Evolutionary conservation across 139 green algal genomes (phyloP), one percentile per base, ranked within the genome.

Genomic region (Coelastrella sp.): DNA sequence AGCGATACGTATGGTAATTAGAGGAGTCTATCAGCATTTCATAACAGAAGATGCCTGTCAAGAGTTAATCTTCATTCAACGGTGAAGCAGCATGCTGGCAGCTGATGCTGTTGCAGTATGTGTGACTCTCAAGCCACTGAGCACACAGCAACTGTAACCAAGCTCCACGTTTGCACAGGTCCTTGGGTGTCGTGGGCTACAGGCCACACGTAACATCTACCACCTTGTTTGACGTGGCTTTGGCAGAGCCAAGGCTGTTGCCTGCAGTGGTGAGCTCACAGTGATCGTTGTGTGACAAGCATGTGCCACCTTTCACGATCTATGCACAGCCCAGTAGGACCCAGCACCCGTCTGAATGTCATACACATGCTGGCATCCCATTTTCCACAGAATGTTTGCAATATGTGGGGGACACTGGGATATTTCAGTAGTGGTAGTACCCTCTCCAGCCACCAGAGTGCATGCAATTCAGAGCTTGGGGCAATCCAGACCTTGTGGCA

Each of bases 161-260:
- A 64, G 3, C 21, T 32, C 21, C 21, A 64, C 21, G 21, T 64
- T 9, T n/a, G 19, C 45, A 50, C 21, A 53, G 30, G 40, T 59
- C 38, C 6, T 19, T 86, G 43, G 57, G 64, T 11, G 48, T 79
- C 38, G 69, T 86, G 3, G 85, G 85, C 5, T 89, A 89, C 50
- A 82, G 85, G 3, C 79, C 79, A 0, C 51, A 84, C 37, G 72
- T 89, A 17, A 53, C 60, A 5, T 89, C 85, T 4, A 72, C 73
- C 4, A 87, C 85, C 15, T 71, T 86, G 19, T 79, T 81, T 41
- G 79, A 89, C 5, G 37, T 89, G 0, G n/a, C 35, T 21, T 35
- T 51, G 43, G 72, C 79, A 0, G 79, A 78, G 5, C 85, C 85
- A 5, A 79, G 72, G 68, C 71, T 89, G 72, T 63, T 89, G 51